Evolutionary conservation across 148 eudicot species (phyloP).

Genomic region (Fagopyrum homotropicum): DNA sequence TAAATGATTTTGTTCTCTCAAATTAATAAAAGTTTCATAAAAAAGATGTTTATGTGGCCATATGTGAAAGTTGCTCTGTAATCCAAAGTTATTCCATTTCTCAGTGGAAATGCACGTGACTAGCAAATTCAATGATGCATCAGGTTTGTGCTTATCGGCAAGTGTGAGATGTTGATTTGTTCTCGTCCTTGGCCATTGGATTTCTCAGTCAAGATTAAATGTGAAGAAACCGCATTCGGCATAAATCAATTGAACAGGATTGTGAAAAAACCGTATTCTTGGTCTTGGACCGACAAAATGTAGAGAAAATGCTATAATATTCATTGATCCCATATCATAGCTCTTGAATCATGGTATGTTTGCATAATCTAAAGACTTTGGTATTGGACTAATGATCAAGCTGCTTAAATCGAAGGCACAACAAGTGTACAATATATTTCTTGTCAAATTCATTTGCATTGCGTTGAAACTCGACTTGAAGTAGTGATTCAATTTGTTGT

Average conservation of each 20-base stretch:
- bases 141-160: conserved; percentile 74
- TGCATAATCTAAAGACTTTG: no score
- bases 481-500: conserved; percentile 41
- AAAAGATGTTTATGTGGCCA: conserved; percentile 63
- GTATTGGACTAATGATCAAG: conserved; percentile 44
- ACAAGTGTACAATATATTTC: conserved; percentile 70
- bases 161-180: conserved; percentile 80
- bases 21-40: neutral
- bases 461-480: conserved; percentile 69
- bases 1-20: neutral
- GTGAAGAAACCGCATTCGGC: conserved; percentile 98
- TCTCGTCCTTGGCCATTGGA: conserved; percentile 75
- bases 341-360: neutral
- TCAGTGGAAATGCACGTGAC: conserved; percentile 78
- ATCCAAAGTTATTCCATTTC: conserved; percentile 68
- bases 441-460: conserved; percentile 55
- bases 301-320: no score
- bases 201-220: conserved; percentile 75
- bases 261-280: conserved; percentile 24
- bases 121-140: conserved; percentile 59
- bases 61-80: conserved; percentile 83
- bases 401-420: conserved; percentile 76
- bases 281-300: no score
- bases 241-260: conserved; percentile 77
- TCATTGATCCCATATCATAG: no score